Evolutionary conservation across 2,329 filamentous ascomycete species (phyloP), one percentile per base, ranked within the genome.

Genomic region (Trichoderma pleuroti): DNA sequence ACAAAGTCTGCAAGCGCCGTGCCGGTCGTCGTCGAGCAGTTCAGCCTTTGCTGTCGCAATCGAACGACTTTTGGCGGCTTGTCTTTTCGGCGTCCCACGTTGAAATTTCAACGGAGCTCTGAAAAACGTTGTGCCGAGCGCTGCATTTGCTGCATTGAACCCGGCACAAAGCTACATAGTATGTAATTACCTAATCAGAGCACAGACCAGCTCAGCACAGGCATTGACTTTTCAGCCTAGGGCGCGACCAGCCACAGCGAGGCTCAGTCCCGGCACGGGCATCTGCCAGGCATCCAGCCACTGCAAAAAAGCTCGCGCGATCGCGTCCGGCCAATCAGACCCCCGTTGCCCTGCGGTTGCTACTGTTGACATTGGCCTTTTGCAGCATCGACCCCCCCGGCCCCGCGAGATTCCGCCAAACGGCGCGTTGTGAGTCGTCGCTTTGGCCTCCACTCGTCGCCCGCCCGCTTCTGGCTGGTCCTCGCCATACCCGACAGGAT

Each of bases 291-390:
- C 42, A 24, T 28, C 62, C 54, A 67, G 54, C 65, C 65, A 68
- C 65, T 18, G 36, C 54, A 26, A 72, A 73, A 74, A 70, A 68
- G 61, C 57, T 63, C 64, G 70, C 71, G 73, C 73, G 72, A 63
- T 54, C 70, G 70, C 71, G 71, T 65, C 36, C 26, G 71, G 72
- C 85, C 85, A 87, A 87, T 86, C 68, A 79, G 28, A 75, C 49
- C 5, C 16, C 76, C 77, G 88, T 90, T 90, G 87, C 86, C 75
- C 79, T 74, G 86, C 79, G 77, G 86, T 88, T 87, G 85, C 82
- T 77, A 79, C 74, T 87, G 84, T 87, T 87, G 83, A 86, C 72
- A 64, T 75, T 73, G 74, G 72, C 72, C 71, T 62, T 71, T 72
- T 71, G 62, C 54, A 61, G 66, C 64, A 72, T 73, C 74, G 75